Evolutionary conservation across 768 basidiomycete species (phyloP).

Genomic region (Tylopilus vinaceipallidus): DNA sequence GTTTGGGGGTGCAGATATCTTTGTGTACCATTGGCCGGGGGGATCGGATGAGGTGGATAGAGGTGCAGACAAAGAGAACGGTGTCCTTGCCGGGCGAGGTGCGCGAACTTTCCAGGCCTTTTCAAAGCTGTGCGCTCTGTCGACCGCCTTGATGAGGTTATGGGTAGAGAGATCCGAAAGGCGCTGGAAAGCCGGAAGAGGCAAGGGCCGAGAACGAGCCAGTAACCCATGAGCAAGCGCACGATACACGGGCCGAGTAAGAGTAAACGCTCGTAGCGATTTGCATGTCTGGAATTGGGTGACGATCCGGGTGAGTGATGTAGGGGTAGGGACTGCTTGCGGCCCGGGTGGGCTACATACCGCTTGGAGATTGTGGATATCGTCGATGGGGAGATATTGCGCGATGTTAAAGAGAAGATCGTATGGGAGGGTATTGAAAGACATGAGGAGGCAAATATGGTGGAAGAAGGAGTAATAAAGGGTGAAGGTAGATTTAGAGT

Average conservation of each 20-base stretch:
- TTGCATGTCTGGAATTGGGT: constrained; percentile 51
- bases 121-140: constrained; percentile 61
- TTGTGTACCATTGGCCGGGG: constrained; percentile 55
- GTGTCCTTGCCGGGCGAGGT: constrained; percentile 45
- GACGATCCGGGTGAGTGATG: neutral
- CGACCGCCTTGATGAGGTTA: constrained; percentile 60
- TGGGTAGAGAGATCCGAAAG: constrained; percentile 62
- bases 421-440: constrained; percentile 54
- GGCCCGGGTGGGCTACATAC: constrained; percentile 40
- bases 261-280: constrained; percentile 57
- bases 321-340: neutral
- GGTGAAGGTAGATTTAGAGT: constrained; percentile 6
- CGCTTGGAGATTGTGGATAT: constrained; percentile 58
- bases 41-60: constrained; percentile 28
- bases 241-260: constrained; percentile 66
- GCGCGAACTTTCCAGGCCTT: constrained; percentile 58
- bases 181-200: constrained; percentile 67
- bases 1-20: constrained; percentile 61
- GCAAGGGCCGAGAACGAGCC: constrained; percentile 63
- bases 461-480: neutral
- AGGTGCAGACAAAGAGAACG: constrained; percentile 28
- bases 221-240: constrained; percentile 62
- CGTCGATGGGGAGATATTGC: constrained; percentile 55
- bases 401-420: constrained; percentile 71
- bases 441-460: constrained; percentile 17